Evolutionary conservation across 2,329 filamentous ascomycete genomes (phyloP).

Genomic region (Colletotrichum sp.): DNA sequence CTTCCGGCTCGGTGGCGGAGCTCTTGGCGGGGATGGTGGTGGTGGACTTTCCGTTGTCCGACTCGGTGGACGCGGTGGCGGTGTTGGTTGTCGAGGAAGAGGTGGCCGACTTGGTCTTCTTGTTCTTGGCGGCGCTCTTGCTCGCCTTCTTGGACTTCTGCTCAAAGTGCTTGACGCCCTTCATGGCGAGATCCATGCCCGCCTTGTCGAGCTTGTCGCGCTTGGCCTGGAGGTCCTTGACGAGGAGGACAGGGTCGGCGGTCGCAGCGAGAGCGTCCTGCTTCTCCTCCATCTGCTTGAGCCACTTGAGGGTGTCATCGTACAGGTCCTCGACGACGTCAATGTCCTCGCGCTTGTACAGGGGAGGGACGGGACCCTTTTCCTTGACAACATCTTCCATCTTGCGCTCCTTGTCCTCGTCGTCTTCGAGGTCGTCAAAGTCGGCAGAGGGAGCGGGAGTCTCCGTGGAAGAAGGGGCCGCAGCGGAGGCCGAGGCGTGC

Average conservation of each 20-base stretch:
- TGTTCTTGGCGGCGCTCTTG: conserved; percentile 36
- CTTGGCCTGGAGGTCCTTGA: conserved; percentile 74
- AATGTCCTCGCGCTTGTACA: conserved; percentile 78
- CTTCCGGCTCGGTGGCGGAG: conserved; percentile 27
- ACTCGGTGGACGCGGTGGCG: conserved; percentile 26
- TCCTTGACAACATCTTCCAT: conserved; percentile 51
- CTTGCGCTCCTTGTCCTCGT: conserved; percentile 47
- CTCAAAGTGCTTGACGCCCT: conserved; percentile 65
- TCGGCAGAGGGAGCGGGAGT: conserved; percentile 55
- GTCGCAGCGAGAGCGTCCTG: conserved; percentile 74
- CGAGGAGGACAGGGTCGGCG: conserved; percentile 76
- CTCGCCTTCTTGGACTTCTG: conserved; percentile 48
- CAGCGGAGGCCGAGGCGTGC: conserved; percentile 57
- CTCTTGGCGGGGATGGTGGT: conserved; percentile 33
- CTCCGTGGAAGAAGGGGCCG: conserved; percentile 42
- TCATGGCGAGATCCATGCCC: conserved; percentile 73
- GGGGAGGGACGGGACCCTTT: conserved; percentile 62
- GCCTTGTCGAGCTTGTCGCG: conserved; percentile 74
- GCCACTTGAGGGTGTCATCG: conserved; percentile 72
- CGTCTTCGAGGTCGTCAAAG: conserved; percentile 82
- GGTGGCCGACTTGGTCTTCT: conserved; percentile 50
- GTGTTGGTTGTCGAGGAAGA: conserved; percentile 44
- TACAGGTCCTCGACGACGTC: conserved; percentile 66
- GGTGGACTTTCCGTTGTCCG: conserved; percentile 40
- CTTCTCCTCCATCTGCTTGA: conserved; percentile 71